These are phyloP conservation scores for Perkinsus chesapeaki DNA, from an alignment of 169 alveolate genomes.

Conservation along the genomic window DNA sequence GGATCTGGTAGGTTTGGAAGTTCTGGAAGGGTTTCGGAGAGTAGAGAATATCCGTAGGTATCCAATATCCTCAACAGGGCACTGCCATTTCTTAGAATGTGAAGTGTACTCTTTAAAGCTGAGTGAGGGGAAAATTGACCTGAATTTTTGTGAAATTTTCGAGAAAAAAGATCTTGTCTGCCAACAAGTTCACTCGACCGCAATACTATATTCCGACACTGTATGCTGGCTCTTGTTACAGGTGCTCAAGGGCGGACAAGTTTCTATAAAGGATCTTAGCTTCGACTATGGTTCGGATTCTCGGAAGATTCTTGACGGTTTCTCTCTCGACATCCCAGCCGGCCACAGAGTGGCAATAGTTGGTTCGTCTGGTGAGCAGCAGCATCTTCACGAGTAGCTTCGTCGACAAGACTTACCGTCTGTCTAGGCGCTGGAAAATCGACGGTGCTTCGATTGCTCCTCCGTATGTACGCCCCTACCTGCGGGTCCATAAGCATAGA, in stretches of 20 bases:
- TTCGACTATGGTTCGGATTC: not conserved
- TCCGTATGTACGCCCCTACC: not conserved
- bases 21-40: not conserved
- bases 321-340: constrained; percentile 1
- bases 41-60: too few relatives aligned
- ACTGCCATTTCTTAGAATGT: too few relatives aligned
- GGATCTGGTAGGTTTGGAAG: not conserved
- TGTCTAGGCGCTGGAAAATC: not conserved
- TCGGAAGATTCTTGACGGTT: not conserved
- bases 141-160: too few relatives aligned
- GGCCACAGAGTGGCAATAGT: constrained; percentile 2
- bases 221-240: too few relatives aligned
- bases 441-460: not conserved
- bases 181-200: too few relatives aligned
- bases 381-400: not conserved
- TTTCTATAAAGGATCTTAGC: not conserved
- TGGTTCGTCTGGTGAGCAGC: not conserved
- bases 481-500: not conserved
- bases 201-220: too few relatives aligned
- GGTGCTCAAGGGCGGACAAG: not conserved
- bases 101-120: too few relatives aligned
- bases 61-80: too few relatives aligned
- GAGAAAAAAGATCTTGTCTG: too few relatives aligned
- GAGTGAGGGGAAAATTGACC: not conserved
- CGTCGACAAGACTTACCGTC: not conserved